Base-by-base conservation (phyloP, 768 basidiomycete genomes). In the Boletus patriciae region DNA sequence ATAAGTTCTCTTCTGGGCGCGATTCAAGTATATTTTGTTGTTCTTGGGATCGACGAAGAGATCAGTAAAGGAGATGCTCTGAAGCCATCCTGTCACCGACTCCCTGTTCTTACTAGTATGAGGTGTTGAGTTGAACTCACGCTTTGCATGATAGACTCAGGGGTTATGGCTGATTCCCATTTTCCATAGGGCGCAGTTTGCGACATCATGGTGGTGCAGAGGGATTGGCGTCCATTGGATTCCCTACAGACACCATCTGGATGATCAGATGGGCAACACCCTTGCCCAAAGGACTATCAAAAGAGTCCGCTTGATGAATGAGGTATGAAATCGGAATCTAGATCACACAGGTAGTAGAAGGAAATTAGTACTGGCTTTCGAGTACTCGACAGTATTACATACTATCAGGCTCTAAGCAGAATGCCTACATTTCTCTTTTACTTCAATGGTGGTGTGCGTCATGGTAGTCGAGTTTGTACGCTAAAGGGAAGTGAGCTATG, bases 401-500 rank as follows among this genome's bases (percentile, higher is more conserved):
- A 62, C 66, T 64, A 57, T 23, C 42, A 54, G 25, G 40, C 23
- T 65, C 66, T 66, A 65, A 46, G 36, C 25, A 57, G 31, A 10
- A 43, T 27, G 46, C 5, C 19, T n/a, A 37, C n/a, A 31, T 25
- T 40, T 41, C 53, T 41, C 36, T 54, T 59, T 60, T 55, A 49
- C 45, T 56, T 65, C 50, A 73, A 51, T 84, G 81, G 66, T 83
- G 80, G 68, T 80, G 76, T 52, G 70, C 73, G 25, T 76, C 77
- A 57, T 73, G 85, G 76, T 80, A 86, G 67, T 93, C 87, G 54
- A 93, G 80, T 36, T 78, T 75, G 67, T 92, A 92, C 38, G 85
- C 92, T 94, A 63, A 13, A 40, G 52, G 23, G 44, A 57, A 11
- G 16, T 72, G 44, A 59, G 57, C 15, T 46, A 23, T 27, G 18